Evolutionary conservation across 1,284 basidiomycete species (phyloP).

Genomic region (Tilletiopsis washingtonensis): DNA sequence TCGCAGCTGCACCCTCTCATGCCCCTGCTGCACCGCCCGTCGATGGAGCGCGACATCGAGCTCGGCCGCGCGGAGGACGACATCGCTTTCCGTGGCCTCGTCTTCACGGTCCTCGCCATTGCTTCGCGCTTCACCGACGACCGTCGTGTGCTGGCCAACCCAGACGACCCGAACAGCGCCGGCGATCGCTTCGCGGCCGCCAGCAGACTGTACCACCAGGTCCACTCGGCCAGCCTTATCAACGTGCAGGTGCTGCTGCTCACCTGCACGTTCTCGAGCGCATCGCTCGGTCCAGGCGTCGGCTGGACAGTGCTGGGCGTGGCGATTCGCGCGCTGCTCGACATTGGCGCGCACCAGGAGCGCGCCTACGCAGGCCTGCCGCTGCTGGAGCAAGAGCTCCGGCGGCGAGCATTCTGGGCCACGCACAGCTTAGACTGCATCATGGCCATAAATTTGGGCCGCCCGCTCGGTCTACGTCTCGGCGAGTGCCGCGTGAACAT

Average conservation of each 20-base stretch:
- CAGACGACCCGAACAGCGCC: conserved; percentile 22
- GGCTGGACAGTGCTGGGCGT: conserved; percentile 38
- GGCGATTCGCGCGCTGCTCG: conserved; percentile 31
- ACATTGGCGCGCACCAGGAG: conserved; percentile 39
- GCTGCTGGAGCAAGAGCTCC: conserved; percentile 32
- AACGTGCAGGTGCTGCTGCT: conserved; percentile 39
- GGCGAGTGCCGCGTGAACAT: conserved; percentile 30
- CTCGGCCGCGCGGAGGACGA: conserved; percentile 27
- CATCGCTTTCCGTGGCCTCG: conserved; percentile 33
- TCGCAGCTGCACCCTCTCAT: conserved; percentile 28
- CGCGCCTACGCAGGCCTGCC: conserved; percentile 28
- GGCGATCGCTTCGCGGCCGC: conserved; percentile 39
- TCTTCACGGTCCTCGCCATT: conserved; percentile 37
- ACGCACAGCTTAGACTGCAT: conserved; percentile 36
- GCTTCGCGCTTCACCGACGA: conserved; percentile 32
- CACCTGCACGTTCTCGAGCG: conserved; percentile 33
- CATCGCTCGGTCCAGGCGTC: conserved; percentile 28
- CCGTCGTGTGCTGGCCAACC: conserved; percentile 24
- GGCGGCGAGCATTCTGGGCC: conserved; percentile 32
- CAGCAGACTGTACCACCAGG: conserved; percentile 36
- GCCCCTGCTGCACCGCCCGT: conserved; percentile 34
- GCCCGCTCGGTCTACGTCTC: conserved; percentile 28
- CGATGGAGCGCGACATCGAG: conserved; percentile 23
- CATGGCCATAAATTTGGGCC: conserved; percentile 36
- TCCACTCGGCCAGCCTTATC: conserved; percentile 33